Base-by-base conservation (phyloP, 2,329 filamentous ascomycete genomes). In the Tolypocladium guangdongense region DNA sequence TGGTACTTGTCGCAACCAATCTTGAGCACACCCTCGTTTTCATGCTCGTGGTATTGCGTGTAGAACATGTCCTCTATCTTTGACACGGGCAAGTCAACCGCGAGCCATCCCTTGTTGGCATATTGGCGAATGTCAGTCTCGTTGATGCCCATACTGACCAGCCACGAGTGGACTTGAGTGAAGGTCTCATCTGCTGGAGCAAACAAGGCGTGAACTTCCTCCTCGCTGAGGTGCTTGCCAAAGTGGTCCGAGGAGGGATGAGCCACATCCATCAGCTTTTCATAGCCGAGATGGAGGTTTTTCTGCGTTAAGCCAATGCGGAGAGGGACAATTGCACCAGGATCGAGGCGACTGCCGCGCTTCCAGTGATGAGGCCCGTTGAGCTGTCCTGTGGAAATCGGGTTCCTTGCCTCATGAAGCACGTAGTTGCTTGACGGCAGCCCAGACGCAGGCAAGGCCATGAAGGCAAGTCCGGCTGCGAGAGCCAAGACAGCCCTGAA, bases 1-100 rank as follows among this genome's bases (percentile, higher is more conserved):
- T 71, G 67, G 52, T 74, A 74, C 33, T 62, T 59, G 48, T 73
- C 70, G 53, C 71, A 72, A 10, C 55, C 55, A 37, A 57, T 51
- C 45, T 41, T 57, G 27, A 57, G 30, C 6, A 52, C 49, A 5
- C 54, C 54, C 3, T 55, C 55, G 7, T 50, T 46, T 32, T 57
- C 55, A 24, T 57, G 55, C 30, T 57, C 55, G 18, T 57, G 51
- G 46, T 57, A 57, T 18, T 56, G 54, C 10, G 54, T 12, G 24
- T 27, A 24, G 30, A 57, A 57, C 38, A 57, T 49, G 14, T 48
- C 39, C 36, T 57, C 55, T 27, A 54, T 3, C 22, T 56, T 52
- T 24, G 55, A 56, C 20, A 54, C 55, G 3, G 55, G 55, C 10
- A 57, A 27, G 36, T 57, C 49, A 18, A 57, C 41, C 12, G 54